Evolutionary conservation across 345 rosid genomes (phyloP).

Genomic region (Pistacia atlantica): DNA sequence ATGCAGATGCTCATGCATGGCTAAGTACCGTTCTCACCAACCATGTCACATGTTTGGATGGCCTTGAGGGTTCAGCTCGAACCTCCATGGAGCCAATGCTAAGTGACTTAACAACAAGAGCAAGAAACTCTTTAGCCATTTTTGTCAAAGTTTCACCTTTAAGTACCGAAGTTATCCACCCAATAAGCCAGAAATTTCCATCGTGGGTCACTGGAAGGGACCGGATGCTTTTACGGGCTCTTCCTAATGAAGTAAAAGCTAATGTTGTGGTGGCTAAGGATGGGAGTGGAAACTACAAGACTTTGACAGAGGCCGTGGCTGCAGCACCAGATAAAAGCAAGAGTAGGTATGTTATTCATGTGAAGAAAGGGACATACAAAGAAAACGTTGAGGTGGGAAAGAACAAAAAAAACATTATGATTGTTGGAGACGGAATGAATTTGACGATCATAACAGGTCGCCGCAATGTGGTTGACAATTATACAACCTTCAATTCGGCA

Average conservation of each 20-base stretch:
- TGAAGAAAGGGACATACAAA: conserved; percentile 75
- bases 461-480: conserved; percentile 54
- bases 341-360: conserved; percentile 61
- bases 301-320: conserved; percentile 63
- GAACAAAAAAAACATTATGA: conserved; percentile 71
- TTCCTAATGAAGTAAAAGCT: conserved; percentile 45
- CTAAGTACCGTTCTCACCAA: conserved; percentile 78
- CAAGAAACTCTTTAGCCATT: conserved; percentile 58
- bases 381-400: conserved; percentile 70
- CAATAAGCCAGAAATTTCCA: conserved; percentile 39
- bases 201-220: conserved; percentile 63
- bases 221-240: conserved; percentile 42
- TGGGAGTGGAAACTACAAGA: conserved; percentile 79
- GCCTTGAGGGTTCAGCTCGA: conserved; percentile 36
- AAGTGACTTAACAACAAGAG: conserved; percentile 51
- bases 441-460: conserved; percentile 62
- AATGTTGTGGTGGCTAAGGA: conserved; percentile 74
- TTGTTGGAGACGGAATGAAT: conserved; percentile 76
- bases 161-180: conserved; percentile 10
- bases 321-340: conserved; percentile 61
- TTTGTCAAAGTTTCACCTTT: conserved; percentile 42
- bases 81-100: conserved; percentile 40
- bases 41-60: conserved; percentile 76
- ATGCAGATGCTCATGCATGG: conserved; percentile 67
- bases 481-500: conserved; percentile 76